Conservation (phyloP, 192 early-diverging fungal genomes). For the Coemansia sp. region DNA sequence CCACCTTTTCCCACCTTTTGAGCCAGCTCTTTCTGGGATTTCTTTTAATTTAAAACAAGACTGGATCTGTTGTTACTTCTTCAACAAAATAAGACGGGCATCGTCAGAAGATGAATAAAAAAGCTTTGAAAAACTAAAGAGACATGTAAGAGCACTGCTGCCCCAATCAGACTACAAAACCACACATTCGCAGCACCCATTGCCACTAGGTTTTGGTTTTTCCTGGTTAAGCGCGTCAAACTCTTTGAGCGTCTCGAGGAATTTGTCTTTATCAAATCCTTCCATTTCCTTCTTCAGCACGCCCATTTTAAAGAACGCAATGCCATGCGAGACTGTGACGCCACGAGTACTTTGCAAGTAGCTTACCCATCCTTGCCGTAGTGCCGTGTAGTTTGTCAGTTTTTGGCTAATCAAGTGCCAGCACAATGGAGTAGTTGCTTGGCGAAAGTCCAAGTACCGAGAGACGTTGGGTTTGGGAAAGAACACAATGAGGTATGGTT, state of each 20-base stretch:
- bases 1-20: background rate
- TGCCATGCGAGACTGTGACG: conserved; percentile 9
- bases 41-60: background rate
- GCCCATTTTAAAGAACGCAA: conserved; percentile 23
- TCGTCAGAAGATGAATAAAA: background rate
- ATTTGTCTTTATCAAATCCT: conserved; percentile 13
- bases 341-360: conserved; percentile 6
- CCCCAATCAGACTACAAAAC: conserved; percentile 9
- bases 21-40: background rate
- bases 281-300: conserved; percentile 14
- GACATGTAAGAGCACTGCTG: background rate
- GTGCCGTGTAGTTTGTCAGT: conserved; percentile 7
- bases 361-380: conserved; percentile 6
- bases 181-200: conserved; percentile 9
- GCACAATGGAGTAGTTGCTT: background rate
- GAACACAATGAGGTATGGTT: conserved; percentile 18
- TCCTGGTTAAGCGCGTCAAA: conserved; percentile 12
- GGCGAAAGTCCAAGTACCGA: conserved; percentile 15
- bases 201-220: background rate
- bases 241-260: background rate
- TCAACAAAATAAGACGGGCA: background rate
- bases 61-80: background rate
- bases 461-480: conserved; percentile 1
- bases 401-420: conserved; percentile 9
- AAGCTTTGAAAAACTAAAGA: background rate